Percentiles rank a stretch among this genome's conserved stretches.
phyloP scores from a whole-genome alignment of 495 filamentous ascomycete genomes.

The Tuber calosporum region DNA sequence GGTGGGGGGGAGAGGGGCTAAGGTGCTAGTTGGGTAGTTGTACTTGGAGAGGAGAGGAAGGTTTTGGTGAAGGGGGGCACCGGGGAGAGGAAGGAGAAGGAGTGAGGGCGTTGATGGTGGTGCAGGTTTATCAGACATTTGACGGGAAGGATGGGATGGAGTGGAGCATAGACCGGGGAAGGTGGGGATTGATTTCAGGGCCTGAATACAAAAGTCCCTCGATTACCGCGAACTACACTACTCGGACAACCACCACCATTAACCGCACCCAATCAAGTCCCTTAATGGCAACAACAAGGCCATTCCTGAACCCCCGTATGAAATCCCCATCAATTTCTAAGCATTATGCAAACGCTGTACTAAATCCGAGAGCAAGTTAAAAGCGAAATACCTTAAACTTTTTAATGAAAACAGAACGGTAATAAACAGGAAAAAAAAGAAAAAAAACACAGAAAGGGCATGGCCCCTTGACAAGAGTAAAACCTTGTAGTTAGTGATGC shows the following conservation, averaged over 20 bases:
- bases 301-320: background rate
- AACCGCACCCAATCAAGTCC: background rate
- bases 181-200: background rate
- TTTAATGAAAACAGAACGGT: background rate
- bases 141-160: background rate
- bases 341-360: background rate
- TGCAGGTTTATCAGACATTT: background rate
- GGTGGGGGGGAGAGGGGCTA: background rate
- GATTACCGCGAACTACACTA: background rate
- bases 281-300: background rate
- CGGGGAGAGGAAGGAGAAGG: background rate
- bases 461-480: background rate
- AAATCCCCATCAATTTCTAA: background rate
- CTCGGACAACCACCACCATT: background rate
- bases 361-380: background rate
- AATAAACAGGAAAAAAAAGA: background rate
- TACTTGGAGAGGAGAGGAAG: conserved; percentile 32
- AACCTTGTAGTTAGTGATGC: background rate
- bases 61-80: conserved; percentile 1
- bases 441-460: background rate
- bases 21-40: conserved; percentile 7
- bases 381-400: background rate
- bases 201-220: background rate
- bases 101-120: background rate
- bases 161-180: background rate